Evolutionary conservation across 2,329 filamentous ascomycete species (phyloP).

Genomic region (Hysterium pulicare): DNA sequence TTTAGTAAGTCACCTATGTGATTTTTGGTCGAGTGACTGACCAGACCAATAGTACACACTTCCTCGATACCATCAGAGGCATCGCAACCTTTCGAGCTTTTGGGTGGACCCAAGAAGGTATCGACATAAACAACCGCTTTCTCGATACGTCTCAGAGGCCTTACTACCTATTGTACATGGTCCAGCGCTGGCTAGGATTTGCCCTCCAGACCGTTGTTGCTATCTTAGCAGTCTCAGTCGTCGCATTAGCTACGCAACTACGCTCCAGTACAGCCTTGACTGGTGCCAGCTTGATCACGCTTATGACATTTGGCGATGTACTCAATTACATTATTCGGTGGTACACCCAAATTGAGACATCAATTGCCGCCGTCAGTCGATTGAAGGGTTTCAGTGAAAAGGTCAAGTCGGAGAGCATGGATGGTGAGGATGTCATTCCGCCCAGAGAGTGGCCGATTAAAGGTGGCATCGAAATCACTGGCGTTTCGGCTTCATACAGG

Average conservation of each 20-base stretch:
- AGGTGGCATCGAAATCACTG: not conserved
- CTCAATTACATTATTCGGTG: slow-evolving; percentile 29
- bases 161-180: slow-evolving; percentile 37
- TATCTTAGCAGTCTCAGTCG: slow-evolving; percentile 25
- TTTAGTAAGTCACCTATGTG: slow-evolving; percentile 27
- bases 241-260: slow-evolving; percentile 24
- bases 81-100: slow-evolving; percentile 49
- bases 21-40: slow-evolving; percentile 15
- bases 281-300: slow-evolving; percentile 38
- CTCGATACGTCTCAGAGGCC: slow-evolving; percentile 37
- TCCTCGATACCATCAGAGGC: slow-evolving; percentile 47
- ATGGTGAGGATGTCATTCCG: slow-evolving; percentile 13
- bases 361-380: slow-evolving; percentile 34
- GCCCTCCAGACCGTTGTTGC: slow-evolving; percentile 32
- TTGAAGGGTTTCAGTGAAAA: slow-evolving; percentile 28
- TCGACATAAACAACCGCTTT: slow-evolving; percentile 6
- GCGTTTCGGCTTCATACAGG: not conserved
- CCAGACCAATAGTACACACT: slow-evolving; percentile 38
- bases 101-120: slow-evolving; percentile 31
- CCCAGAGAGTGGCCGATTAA: slow-evolving; percentile 14
- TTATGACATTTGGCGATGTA: slow-evolving; percentile 27
- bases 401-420: slow-evolving; percentile 11
- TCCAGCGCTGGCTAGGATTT: slow-evolving; percentile 38
- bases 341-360: slow-evolving; percentile 40
- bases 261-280: slow-evolving; percentile 34